Base-by-base conservation (phyloP, 2,329 filamentous ascomycete species). In the Thielaviopsis euricoi region DNA sequence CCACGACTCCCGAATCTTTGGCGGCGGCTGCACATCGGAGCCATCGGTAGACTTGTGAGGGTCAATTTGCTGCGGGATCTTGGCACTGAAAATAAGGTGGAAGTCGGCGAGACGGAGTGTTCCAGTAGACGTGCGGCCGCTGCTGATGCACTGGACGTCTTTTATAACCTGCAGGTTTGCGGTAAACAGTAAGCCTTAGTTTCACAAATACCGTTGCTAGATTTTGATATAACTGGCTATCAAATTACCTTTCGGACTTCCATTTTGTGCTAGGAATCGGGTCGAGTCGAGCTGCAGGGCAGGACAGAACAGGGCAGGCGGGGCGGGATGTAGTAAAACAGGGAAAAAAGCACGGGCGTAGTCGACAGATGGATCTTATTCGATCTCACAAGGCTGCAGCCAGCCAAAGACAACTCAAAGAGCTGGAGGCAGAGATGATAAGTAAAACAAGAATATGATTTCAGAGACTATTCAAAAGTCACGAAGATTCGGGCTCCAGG, bases 1-100 rank as follows among this genome's bases (percentile, higher is more conserved):
- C 87, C 91, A 98, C 67, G 87, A 81, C 70, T 95, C 87, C 67
- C 83, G 71, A 55, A 65, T 65, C 61, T 67, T 71, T 4, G 68
- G 67, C 13, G 67, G 66, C 15, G 63, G 29, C 10, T 53, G 49
- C 4, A 52, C 49, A 19, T 62, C 58, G n/a, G 62, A 55, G 12
- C 61, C 49, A 26, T 66, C 63, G 13, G 61, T 55, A 13, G 64
- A 33, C 17, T 66, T 57, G 55, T 53, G 61, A 43, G 53, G 59
- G 43, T 12, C 25, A 59, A 60, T 62, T 58, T 64, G 64, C 62
- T 66, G 68, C 52, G 67, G 71, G 53, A 66, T 67, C 49, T 71
- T 74, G 49, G 70, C 74, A 62, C 69, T 74, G 65, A 79, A 79
- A 57, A 79, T 71, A 61, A 79, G 73, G 68, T 86, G 82, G 68